Conservation (phyloP, 2,329 filamentous ascomycete genomes). For the Alternaria metachromatica region DNA sequence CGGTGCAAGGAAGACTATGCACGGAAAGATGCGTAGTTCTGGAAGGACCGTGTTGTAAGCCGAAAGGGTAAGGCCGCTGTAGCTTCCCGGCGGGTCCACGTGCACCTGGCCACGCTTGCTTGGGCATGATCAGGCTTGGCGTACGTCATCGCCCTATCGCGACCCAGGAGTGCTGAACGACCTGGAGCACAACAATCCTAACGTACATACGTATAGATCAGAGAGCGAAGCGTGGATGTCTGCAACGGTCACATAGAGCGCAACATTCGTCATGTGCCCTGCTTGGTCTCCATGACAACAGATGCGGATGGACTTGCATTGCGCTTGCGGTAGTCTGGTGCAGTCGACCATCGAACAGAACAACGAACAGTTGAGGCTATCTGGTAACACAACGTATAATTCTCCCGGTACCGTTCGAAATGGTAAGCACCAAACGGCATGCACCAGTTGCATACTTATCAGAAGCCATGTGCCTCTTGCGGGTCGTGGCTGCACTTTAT, state of each 20-base stretch:
- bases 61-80: slow-evolving; percentile 1
- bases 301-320: background rate
- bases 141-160: slow-evolving; percentile 9
- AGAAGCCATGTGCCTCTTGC: background rate
- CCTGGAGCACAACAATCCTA: background rate
- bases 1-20: background rate
- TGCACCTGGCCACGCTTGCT: background rate
- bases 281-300: background rate
- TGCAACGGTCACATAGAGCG: background rate
- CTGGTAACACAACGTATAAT: background rate
- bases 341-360: background rate
- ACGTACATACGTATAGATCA: background rate
- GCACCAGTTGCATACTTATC: background rate
- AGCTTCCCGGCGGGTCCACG: background rate
- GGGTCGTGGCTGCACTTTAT: background rate
- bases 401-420: background rate
- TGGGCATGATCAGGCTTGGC: slow-evolving; percentile 4
- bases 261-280: background rate
- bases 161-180: background rate
- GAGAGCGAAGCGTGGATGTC: background rate
- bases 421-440: background rate
- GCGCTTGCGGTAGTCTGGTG: background rate
- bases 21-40: background rate
- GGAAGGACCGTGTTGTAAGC: background rate
- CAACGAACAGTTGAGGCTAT: background rate